Base-by-base conservation (phyloP, 345 rosid genomes). In the Eucalyptus globulus region DNA sequence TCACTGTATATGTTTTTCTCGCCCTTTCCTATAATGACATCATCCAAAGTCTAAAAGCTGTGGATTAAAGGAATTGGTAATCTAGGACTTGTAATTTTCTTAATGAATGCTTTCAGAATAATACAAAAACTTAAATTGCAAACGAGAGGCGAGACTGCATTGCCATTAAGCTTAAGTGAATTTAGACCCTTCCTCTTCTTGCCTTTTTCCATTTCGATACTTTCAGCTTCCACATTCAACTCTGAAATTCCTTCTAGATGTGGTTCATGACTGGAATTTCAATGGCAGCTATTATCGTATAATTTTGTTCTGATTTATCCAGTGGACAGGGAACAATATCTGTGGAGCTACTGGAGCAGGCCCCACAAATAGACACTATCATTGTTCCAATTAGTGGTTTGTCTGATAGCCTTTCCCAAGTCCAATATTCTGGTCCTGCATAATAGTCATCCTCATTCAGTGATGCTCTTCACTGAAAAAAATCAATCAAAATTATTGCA, bases 321-420 rank as follows among this genome's bases (percentile, higher is more conserved):
- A 96, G 99, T 89, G 99, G 99, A 80, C 99, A 96, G 92, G 99
- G 99, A 53, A 97, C 98, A 16, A 86, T 97, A 91, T 91, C 96
- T 47, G 81, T 97, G 94, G 99, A 97, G 93, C 94, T 97, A 90
- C 91, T 96, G 83, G 99, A 96, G 94, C 95, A 97, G 91, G 91
- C 89, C 87, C 94, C 96, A 65, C 93, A 94, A 45, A 90, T 97
- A 9, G 98, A 97, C 87, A 90, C 96, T 45, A 94, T 97, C 89
- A 88, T 97, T 80, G 97, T 94, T 90, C 99, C 99, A 19, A 97
- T 96, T 89, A 97, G 99, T 69, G 99, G 98, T 95, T 58, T 81
- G 95, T 91, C 56, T 26, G 5, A 86, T 69, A 22, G 54, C 89
- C 50, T 40, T 88, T 47, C 76, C 54, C 53, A 45, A 12, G 81